These are phyloP conservation scores for Blastocystis sp. DNA, from an alignment of 352 stramenopile species.

Conservation along the genomic window DNA sequence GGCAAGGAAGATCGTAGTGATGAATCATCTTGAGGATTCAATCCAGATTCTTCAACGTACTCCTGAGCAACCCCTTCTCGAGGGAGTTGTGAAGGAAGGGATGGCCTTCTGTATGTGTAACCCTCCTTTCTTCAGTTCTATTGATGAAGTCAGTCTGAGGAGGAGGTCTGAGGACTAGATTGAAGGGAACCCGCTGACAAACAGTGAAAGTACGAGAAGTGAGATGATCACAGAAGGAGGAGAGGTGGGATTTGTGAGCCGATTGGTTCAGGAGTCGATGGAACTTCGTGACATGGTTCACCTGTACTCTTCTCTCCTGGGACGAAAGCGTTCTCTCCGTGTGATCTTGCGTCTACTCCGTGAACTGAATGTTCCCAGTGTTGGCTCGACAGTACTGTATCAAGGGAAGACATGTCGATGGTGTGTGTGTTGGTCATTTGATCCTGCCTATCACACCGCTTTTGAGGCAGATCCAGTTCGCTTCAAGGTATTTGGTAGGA, in stretches of 20 bases:
- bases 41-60: constrained; percentile 11
- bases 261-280: constrained; percentile 5
- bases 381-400: not conserved
- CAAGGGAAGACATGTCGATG: constrained; percentile 38
- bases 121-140: constrained; percentile 46
- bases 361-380: constrained; percentile 3
- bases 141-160: not conserved
- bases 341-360: not conserved
- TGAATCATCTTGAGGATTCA: constrained; percentile 9
- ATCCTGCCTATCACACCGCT: not conserved
- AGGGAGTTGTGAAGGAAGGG: not conserved
- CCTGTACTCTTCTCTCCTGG: constrained; percentile 29
- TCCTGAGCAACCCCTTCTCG: not conserved
- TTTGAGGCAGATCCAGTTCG: not conserved
- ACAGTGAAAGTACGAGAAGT: not conserved
- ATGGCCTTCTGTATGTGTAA: constrained; percentile 57
- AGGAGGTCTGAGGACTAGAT: not conserved
- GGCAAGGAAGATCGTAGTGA: not conserved
- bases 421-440: constrained; percentile 54
- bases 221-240: constrained; percentile 31
- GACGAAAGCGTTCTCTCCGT: constrained; percentile 5
- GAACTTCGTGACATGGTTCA: not conserved
- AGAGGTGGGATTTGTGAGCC: constrained; percentile 13
- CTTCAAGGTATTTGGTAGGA: constrained; percentile 32
- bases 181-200: not conserved